Base-by-base conservation (phyloP, 306 rosid species). In the Alnus rubra region DNA sequence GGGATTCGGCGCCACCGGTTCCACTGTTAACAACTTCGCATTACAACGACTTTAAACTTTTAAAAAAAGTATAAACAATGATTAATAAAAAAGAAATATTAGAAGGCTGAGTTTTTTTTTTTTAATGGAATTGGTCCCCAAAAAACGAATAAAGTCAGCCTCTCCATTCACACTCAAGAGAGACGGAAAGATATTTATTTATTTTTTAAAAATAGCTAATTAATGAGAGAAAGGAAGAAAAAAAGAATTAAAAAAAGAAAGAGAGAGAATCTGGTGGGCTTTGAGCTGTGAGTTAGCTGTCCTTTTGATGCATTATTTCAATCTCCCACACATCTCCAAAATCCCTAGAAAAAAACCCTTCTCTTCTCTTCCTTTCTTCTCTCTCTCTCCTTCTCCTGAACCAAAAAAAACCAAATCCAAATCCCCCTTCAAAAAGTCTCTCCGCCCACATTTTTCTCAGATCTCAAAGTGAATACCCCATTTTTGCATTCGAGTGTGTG, bases 231-330 rank as follows among this genome's bases (percentile, higher is more conserved):
- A 8, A 47, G 23, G 70, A 16, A 5, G 79, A 45, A 59, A 15
- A 19, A 58, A 63, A 14, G 4, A 18, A 72, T 33, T 14, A 31
- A 59, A 31, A 56, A 79, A 51, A 58, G 74, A 65, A 63, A 23
- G 73, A 73, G 76, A 72, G 78, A 85, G 82, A 75, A 75, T 84
- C 83, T 88, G 93, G 93, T 89, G 96, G 92, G 92, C 80, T 88
- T 90, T 86, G 94, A 94, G 97, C 97, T 94, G 94, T 90, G 89
- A 90, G 82, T 55, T 93, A 91, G 98, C 98, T 93, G 98, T 88
- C n/a, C 91, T 69, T 77, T 81, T 53, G 88, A 78, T 82, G 89
- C 47, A 82, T 89, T 84, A 86, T 84, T 82, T 83, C 74, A 79
- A 59, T 79, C 73, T 58, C 87, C 10, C 89, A 77, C 85, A 83